phyloP scores from a whole-genome alignment of 441 rosid species.

The Capsella rubella region DNA sequence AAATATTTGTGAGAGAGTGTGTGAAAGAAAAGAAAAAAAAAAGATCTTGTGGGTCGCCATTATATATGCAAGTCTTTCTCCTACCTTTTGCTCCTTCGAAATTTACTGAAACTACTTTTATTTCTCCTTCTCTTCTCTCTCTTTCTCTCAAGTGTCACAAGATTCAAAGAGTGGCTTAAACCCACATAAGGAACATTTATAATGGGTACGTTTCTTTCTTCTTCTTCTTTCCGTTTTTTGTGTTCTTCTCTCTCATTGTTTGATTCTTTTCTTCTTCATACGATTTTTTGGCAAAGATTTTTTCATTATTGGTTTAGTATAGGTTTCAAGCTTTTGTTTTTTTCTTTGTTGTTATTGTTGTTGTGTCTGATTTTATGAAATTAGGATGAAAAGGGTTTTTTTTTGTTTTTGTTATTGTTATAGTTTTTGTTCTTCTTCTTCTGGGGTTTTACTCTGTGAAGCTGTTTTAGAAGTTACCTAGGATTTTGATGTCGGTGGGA shows the following conservation, averaged over 20 bases:
- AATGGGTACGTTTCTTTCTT: conserved; percentile 52
- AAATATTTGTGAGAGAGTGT: neutral
- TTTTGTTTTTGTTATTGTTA: neutral
- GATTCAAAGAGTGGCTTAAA: conserved; percentile 31
- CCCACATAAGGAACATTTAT: conserved; percentile 19
- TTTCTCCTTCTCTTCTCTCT: conserved; percentile 6
- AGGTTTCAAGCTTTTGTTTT: neutral
- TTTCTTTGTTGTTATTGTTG: too few relatives aligned
- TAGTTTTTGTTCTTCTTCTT: neutral
- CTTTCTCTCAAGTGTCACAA: conserved; percentile 37
- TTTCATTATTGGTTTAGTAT: conserved; percentile 13
- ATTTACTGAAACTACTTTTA: conserved; percentile 22
- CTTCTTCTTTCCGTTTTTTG: neutral
- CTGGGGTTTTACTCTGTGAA: conserved; percentile 28
- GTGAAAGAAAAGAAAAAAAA: conserved; percentile 25
- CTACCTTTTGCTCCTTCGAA: conserved; percentile 36
- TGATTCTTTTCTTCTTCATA: conserved; percentile 17
- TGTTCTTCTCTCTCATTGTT: conserved; percentile 16
- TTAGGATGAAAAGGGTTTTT: neutral
- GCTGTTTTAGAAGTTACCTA: conserved; percentile 28
- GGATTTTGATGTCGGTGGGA: conserved; percentile 40
- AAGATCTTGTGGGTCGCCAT: conserved; percentile 42
- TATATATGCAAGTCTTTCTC: conserved; percentile 45
- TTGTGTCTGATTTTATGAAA: neutral
- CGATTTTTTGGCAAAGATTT: conserved; percentile 10